Base-by-base conservation (phyloP, 164 flowering plant species). In the Tetracentron sinense region DNA sequence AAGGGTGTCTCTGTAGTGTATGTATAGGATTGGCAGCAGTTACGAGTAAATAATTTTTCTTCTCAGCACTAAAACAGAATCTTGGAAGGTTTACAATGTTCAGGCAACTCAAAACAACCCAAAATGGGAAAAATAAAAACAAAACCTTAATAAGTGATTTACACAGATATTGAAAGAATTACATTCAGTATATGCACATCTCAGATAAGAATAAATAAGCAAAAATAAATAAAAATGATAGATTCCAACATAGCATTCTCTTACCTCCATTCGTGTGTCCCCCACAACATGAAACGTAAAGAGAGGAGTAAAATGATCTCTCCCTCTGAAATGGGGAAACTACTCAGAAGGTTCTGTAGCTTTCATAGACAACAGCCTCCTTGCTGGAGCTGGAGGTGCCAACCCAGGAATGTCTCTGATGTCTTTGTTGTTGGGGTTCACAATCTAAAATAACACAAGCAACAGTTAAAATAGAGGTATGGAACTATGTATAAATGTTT, bases 381-480 rank as follows among this genome's bases (percentile, higher is more conserved):
- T 83, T 25, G 88, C 42, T 0, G 90, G 90, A n/a, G 87, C 96
- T 23, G 97, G 96, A 19, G 96, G 95, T 42, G 96, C 96, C 73
- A 93, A 74, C 64, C 97, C 97, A 5, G 97, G 96, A 54, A 90
- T 87, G 77, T 91, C 96, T 65, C 81, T 76, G 68, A 89, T 94
- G 77, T 69, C 65, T 58, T 85, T 89, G 81, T 89, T 94, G 78
- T 77, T 76, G 25, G 97, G 98, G 62, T 91, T 75, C 61, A 89
- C 91, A 56, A 91, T 75, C 98, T 94, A 67, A 61, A 67, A 21
- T 42, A 29, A 42, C 51, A 38, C 3, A 63, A 26, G 42, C 7
- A 44, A 30, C 54, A 17, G 42, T 52, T 26, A 42, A 49, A 55
- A 19, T 7, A 14, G 3, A 25, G 8, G 8, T 33, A 33, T 4